phyloP scores from a whole-genome alignment of 306 rosid species.

The Vigna trinervia region DNA sequence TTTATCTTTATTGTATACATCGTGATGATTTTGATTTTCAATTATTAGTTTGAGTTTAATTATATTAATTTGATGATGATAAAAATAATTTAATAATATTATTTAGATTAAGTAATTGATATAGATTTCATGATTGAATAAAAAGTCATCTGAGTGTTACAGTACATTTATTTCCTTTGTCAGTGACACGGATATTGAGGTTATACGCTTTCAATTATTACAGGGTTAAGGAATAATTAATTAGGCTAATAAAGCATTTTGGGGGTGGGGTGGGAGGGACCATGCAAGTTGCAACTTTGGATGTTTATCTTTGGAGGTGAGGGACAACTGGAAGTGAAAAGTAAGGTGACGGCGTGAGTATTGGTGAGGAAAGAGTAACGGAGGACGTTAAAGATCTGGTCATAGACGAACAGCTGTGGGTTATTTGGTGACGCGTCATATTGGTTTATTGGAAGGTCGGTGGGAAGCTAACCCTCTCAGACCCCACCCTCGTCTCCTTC shows the following conservation, averaged over 20 bases:
- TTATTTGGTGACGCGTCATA: conserved; percentile 48
- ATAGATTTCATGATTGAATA: no score
- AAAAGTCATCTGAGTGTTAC: no score
- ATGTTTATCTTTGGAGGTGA: conserved; percentile 1
- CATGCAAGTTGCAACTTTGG: conserved; percentile 9
- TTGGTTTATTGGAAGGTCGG: conserved; percentile 37
- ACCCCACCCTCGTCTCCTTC: conserved; percentile 37
- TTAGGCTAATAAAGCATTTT: neutral
- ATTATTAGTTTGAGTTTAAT: no score
- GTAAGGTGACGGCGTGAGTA: conserved; percentile 29
- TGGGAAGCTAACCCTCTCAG: conserved; percentile 32
- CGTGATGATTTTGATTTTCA: no score
- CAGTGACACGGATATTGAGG: neutral
- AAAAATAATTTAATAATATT: no score
- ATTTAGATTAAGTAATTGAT: no score
- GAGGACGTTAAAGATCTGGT: conserved; percentile 39
- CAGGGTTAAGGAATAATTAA: neutral
- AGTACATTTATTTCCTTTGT: no score
- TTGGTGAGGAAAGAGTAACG: neutral
- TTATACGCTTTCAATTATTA: neutral
- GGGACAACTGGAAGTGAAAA: neutral
- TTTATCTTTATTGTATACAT: no score
- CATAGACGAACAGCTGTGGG: conserved; percentile 39
- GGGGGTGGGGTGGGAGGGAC: neutral
- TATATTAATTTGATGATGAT: no score